These are phyloP conservation scores for Marchantia paleacea DNA, from an alignment of 225 moss, liverwort and hornwort genomes.

Conservation along the genomic window DNA sequence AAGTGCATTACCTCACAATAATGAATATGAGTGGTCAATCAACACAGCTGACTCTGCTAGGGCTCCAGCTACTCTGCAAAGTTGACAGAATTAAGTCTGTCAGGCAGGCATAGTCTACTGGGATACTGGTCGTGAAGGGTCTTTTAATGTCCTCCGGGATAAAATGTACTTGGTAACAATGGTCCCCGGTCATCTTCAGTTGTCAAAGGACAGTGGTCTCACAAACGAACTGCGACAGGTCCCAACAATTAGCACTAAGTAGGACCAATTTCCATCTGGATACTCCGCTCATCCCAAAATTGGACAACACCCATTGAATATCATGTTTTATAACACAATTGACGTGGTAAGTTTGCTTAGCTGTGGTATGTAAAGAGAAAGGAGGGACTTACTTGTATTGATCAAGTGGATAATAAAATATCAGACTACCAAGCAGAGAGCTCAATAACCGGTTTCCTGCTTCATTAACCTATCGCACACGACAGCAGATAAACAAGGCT, in stretches of 20 bases:
- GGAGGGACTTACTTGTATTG: constrained; percentile 69
- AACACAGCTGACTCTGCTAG: constrained; percentile 18
- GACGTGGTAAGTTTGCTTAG: not conserved
- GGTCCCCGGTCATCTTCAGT: not conserved
- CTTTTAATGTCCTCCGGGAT: not conserved
- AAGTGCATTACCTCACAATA: constrained; percentile 17
- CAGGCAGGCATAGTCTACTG: constrained; percentile 13
- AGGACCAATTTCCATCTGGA: not conserved
- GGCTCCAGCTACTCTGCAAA: constrained; percentile 26
- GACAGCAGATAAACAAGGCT: not conserved
- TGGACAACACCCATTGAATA: not conserved
- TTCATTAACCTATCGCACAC: constrained; percentile 72
- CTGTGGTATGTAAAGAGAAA: not conserved
- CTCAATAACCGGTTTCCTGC: constrained; percentile 88
- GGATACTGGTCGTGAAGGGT: not conserved
- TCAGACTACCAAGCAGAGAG: constrained; percentile 82
- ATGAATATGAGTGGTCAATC: constrained; percentile 15
- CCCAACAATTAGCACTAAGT: not conserved
- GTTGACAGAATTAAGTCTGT: constrained; percentile 17
- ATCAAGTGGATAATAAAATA: constrained; percentile 83
- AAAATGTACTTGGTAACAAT: not conserved
- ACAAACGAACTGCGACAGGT: not conserved
- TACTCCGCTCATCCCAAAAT: not conserved
- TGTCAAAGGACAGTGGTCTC: not conserved
- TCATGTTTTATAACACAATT: not conserved